Conservation (phyloP, 192 early-diverging fungal species). For the Backusella mclennaniae region DNA sequence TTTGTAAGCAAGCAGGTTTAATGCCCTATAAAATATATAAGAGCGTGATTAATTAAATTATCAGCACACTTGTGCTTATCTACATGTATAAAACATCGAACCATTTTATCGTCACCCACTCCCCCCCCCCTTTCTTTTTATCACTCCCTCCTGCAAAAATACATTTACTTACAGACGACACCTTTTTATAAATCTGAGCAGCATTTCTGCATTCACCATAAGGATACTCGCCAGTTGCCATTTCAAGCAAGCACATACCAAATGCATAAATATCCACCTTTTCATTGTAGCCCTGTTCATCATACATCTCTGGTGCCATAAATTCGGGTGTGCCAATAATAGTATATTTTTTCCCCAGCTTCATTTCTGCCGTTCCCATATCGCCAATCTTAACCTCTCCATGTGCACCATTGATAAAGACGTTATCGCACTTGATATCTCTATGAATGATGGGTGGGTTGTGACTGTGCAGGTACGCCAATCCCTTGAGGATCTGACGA, state of each 20-base stretch:
- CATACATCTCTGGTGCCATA: slow-evolving; percentile 91
- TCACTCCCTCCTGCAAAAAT: not conserved
- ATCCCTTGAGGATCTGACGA: too few species aligned
- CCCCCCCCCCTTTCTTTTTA: not conserved
- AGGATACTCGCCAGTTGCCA: slow-evolving; percentile 84
- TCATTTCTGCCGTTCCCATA: too few species aligned
- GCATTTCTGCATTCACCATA: slow-evolving; percentile 83
- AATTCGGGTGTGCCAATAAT: slow-evolving; percentile 82
- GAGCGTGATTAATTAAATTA: not conserved
- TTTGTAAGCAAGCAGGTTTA: slow-evolving; percentile 64
- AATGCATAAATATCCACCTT: slow-evolving; percentile 91
- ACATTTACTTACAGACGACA: slow-evolving; percentile 50
- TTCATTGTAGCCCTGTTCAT: slow-evolving; percentile 80
- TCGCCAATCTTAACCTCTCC: too few species aligned
- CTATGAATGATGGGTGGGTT: too few species aligned
- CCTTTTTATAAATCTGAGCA: slow-evolving; percentile 82
- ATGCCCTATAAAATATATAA: slow-evolving; percentile 45
- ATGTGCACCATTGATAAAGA: too few species aligned
- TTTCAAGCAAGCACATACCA: slow-evolving; percentile 76
- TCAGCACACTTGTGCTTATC: not conserved
- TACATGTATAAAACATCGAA: not conserved
- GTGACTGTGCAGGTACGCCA: too few species aligned
- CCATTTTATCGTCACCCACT: not conserved
- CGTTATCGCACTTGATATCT: too few species aligned
- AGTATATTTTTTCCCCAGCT: slow-evolving; percentile 79